Evolutionary conservation across 768 basidiomycete genomes (phyloP).

Genomic region (Lactarius hatsudake): DNA sequence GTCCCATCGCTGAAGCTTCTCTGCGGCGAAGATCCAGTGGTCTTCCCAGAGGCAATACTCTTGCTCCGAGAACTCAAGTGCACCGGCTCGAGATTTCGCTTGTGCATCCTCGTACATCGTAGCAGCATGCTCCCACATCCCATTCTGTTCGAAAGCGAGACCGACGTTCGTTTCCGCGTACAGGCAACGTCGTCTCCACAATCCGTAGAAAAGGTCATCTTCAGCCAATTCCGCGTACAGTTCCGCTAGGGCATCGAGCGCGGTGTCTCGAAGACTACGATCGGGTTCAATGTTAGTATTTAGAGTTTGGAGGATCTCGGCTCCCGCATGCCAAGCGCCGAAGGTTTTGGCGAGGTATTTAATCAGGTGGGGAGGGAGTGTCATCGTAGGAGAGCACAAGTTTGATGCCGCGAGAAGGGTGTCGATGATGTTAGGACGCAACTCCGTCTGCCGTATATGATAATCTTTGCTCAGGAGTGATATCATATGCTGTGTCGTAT

Average conservation of each 20-base stretch:
- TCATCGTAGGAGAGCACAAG: constrained; percentile 83
- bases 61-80: constrained; percentile 86
- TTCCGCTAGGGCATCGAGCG: constrained; percentile 89
- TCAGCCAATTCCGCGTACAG: constrained; percentile 94
- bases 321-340: constrained; percentile 88
- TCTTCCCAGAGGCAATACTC: constrained; percentile 99
- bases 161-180: constrained; percentile 87
- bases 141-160: constrained; percentile 90
- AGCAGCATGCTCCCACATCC: constrained; percentile 94
- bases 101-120: constrained; percentile 89
- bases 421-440: constrained; percentile 90
- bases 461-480: constrained; percentile 90
- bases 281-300: constrained; percentile 82
- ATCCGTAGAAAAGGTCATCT: constrained; percentile 95
- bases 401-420: constrained; percentile 83
- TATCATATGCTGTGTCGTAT: constrained; percentile 87
- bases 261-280: constrained; percentile 70
- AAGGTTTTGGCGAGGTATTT: constrained; percentile 97
- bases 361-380: constrained; percentile 88
- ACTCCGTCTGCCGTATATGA: constrained; percentile 82
- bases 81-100: constrained; percentile 73
- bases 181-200: constrained; percentile 90
- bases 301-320: constrained; percentile 82
- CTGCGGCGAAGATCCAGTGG: constrained; percentile 94
- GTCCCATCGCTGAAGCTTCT: constrained; percentile 99